Base-by-base conservation (phyloP, 805 yeast species). In the Saccharomycopsis guyanensis region DNA sequence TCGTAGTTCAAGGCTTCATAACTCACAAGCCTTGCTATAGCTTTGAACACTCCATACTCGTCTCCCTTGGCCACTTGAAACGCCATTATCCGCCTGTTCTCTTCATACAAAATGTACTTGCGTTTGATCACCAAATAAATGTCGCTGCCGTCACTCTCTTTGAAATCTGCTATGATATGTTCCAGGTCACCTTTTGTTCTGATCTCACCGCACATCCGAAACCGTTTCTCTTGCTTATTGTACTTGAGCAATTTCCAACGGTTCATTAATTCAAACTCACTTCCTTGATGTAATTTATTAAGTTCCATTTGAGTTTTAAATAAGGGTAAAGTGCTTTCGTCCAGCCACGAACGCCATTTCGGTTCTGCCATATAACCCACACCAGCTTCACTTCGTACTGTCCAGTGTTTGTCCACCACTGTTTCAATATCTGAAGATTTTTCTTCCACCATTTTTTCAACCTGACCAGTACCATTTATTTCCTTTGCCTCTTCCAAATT, bases 31-130 rank as follows among this genome's bases (percentile, higher is more conserved):
- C 50, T 25, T 8, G 27, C 31, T 12, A 47, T 15, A 16, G 38
- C 34, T 34, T 47, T 47, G 39, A 38, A 34, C 3, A 35, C 40
- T 12, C 27, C 22, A 32, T 47, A 36, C 18, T 44, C 45, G 19
- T 42, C 41, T n/a, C 35, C 39, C 36, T 39, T 33, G 13, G 23
- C 7, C n/a, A 38, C 24, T 29, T 47, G 42, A 19, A 37, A 43
- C 4, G 43, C 33, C 23, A 43, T 16, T 8, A 34, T 18, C 24
- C 20, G 32, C 22, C 31, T 10, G 23, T n/a, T 38, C 18, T 38
- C 34, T 34, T 10, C 34, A 15, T 31, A 43, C 2, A 18, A 42
- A 15, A 22, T 15, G 36, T 12, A 38, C 36, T 15, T 38, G 31
- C 25, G 29, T 10, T 25, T 25, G 10, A 25, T 22, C 36, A 6